Base-by-base conservation (phyloP, 2,329 filamentous ascomycete species). In the Xylariaceae sp. region DNA sequence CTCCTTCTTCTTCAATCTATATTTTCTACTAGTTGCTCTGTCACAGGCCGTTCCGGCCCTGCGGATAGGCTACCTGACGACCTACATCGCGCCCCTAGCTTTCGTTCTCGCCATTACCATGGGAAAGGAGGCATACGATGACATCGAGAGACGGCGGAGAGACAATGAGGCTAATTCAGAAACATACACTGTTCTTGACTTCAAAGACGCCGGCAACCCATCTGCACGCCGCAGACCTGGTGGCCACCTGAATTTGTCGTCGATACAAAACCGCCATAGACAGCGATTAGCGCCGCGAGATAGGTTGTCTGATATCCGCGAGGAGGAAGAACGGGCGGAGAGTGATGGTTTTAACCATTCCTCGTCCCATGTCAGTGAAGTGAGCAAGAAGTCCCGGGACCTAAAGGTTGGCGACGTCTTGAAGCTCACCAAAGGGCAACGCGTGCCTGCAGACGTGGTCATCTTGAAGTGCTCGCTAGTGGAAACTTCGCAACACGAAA, bases 1-100 rank as follows among this genome's bases (percentile, higher is more conserved):
- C 73, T 97, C 93, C 61, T 99, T 97, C 79, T 99, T 99, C 77
- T 96, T 99, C 81, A 99, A 99, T 81, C 90, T 97, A 80, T 99
- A 99, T 74, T 99, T 99, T 74, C 80, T 99, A 58, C 85, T 97
- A 30, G 94, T 99, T 53, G 95, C 94, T 5, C 76, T 97, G 53
- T 97, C 93, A 44, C 94, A 99, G 75, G 87, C 91, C 49, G 92
- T 99, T 69, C 92, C 92, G 3, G 84, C 89, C 18, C 77, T 99
- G 57, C 86, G 92, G 57, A 97, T 99, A 66, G 94, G 94, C 58
- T 97, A 97, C 73, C 82, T 99, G 62, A 90, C 90, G 35, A 97
- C 94, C 1, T 99, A 99, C 69, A 86, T 97, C 72, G 92, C 90
- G 17, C 94, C 94, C 1, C 76, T 99, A 63, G 91, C 88, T 0